These are phyloP conservation scores for Tolypocladium pustulatum DNA, from an alignment of 2,329 filamentous ascomycete species.

Conservation along the genomic window DNA sequence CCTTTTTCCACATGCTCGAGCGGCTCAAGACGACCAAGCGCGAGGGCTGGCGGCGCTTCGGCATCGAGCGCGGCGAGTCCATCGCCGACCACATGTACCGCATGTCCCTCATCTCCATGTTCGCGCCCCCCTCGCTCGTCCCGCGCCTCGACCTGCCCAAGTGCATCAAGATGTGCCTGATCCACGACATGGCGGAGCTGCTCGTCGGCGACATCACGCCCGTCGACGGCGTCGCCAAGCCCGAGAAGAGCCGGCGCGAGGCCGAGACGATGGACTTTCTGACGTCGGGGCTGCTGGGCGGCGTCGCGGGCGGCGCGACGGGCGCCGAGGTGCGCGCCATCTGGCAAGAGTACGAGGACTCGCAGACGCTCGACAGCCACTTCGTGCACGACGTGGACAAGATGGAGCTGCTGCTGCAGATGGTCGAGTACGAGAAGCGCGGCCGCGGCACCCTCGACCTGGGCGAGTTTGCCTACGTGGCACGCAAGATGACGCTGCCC, in stretches of 20 bases:
- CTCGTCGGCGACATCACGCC: conserved; percentile 96
- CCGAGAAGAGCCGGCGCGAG: conserved; percentile 83
- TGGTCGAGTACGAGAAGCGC: conserved; percentile 87
- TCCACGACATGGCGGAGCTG: conserved; percentile 96
- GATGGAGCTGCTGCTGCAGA: conserved; percentile 88
- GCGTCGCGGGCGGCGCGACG: conserved; percentile 58
- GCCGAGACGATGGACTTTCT: conserved; percentile 88
- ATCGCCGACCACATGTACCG: conserved; percentile 99
- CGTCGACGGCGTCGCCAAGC: conserved; percentile 72
- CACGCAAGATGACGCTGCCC: conserved; percentile 57
- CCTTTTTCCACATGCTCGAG: conserved; percentile 92
- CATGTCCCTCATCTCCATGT: conserved; percentile 93
- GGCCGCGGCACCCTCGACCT: conserved; percentile 59
- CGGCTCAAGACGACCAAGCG: conserved; percentile 93
- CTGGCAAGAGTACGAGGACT: conserved; percentile 95
- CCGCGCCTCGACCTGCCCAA: conserved; percentile 63
- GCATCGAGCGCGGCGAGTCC: conserved; percentile 68
- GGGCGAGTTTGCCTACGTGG: conserved; percentile 77
- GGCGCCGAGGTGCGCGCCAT: conserved; percentile 65
- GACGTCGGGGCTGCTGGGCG: conserved; percentile 59
- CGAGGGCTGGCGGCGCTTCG: conserved; percentile 89
- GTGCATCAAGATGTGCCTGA: conserved; percentile 89
- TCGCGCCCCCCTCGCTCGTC: conserved; percentile 67
- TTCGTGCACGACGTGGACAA: conserved; percentile 98
- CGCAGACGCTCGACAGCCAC: conserved; percentile 67